A percentile compares a stretch with the other conserved stretches of the same genome.
These are phyloP conservation scores for Hippophae tibetana DNA, from an alignment of 306 rosid genomes.

Conservation along the genomic window DNA sequence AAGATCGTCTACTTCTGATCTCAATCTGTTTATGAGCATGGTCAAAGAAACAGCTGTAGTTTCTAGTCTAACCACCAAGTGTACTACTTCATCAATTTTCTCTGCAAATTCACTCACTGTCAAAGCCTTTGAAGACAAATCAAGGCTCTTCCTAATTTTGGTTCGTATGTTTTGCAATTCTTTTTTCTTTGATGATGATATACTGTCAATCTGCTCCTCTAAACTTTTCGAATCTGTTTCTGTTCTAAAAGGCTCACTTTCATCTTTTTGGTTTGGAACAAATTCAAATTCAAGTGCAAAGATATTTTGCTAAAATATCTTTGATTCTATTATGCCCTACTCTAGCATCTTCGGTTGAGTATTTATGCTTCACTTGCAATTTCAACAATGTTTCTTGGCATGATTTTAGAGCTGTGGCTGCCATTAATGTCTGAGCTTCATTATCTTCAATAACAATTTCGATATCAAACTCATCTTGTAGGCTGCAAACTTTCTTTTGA, in stretches of 20 bases:
- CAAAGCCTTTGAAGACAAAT: slow-evolving; percentile 34
- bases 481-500: slow-evolving; percentile 49
- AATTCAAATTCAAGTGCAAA: slow-evolving; percentile 31
- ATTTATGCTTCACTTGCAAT: slow-evolving; percentile 43
- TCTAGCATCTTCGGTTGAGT: slow-evolving; percentile 49
- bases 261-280: slow-evolving; percentile 20
- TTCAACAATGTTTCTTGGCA: slow-evolving; percentile 53
- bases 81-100: slow-evolving; percentile 68
- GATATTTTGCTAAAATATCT: slow-evolving; percentile 38
- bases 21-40: slow-evolving; percentile 42
- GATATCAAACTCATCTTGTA: slow-evolving; percentile 66
- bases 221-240: slow-evolving; percentile 16
- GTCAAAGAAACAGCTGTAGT: slow-evolving; percentile 54
- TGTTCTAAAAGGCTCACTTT: slow-evolving; percentile 6
- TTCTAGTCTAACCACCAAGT: slow-evolving; percentile 54
- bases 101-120: slow-evolving; percentile 61
- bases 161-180: slow-evolving; percentile 16
- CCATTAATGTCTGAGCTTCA: slow-evolving; percentile 76
- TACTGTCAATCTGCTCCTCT: slow-evolving; percentile 22
- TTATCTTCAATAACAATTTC: slow-evolving; percentile 46
- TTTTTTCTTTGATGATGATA: slow-evolving; percentile 30
- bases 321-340: slow-evolving; percentile 33
- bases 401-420: slow-evolving; percentile 63
- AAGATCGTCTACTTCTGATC: slow-evolving; percentile 59
- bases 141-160: slow-evolving; percentile 29